Conservation (phyloP, 192 early-diverging fungal genomes). For the Podila minutissima region DNA sequence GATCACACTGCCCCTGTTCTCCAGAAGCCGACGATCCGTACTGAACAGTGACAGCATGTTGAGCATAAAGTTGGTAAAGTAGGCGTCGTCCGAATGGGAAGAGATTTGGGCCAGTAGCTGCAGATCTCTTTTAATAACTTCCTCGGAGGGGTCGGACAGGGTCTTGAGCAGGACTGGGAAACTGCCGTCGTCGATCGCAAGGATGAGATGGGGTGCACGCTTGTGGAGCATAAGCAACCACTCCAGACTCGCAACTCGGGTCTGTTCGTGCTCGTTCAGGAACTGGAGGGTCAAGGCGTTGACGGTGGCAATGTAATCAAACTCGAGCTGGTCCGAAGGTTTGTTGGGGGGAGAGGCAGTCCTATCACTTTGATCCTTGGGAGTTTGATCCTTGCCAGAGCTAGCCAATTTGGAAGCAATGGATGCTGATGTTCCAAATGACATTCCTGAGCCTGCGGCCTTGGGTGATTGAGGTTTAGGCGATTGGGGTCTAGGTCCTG, state of each 20-base stretch:
- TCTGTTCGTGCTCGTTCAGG: conserved; percentile 92
- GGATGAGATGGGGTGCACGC: conserved; percentile 88
- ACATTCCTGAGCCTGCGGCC: conserved; percentile 37
- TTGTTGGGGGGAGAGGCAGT: background rate
- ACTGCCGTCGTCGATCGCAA: conserved; percentile 88
- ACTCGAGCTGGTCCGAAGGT: conserved; percentile 45
- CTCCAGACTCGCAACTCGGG: conserved; percentile 89
- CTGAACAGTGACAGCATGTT: conserved; percentile 91
- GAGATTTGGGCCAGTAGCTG: conserved; percentile 97
- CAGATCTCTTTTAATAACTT: conserved; percentile 92
- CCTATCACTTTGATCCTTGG: conserved; percentile 11
- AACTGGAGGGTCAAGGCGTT: conserved; percentile 81
- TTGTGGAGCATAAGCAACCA: conserved; percentile 98
- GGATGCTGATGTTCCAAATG: conserved; percentile 43
- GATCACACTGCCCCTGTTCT: conserved; percentile 91
- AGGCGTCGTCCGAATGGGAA: conserved; percentile 83
- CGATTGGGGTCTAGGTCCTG: conserved; percentile 9
- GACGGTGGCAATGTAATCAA: conserved; percentile 89
- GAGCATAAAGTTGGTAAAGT: conserved; percentile 90
- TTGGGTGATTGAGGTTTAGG: conserved; percentile 44
- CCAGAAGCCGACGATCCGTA: conserved; percentile 86
- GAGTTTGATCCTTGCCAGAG: conserved; percentile 10
- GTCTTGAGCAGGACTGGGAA: conserved; percentile 91
- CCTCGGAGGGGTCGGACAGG: conserved; percentile 93
- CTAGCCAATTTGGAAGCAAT: conserved; percentile 36